Evolutionary conservation across 2,329 filamentous ascomycete species (phyloP).

Genomic region (Clarireedia hainanense): DNA sequence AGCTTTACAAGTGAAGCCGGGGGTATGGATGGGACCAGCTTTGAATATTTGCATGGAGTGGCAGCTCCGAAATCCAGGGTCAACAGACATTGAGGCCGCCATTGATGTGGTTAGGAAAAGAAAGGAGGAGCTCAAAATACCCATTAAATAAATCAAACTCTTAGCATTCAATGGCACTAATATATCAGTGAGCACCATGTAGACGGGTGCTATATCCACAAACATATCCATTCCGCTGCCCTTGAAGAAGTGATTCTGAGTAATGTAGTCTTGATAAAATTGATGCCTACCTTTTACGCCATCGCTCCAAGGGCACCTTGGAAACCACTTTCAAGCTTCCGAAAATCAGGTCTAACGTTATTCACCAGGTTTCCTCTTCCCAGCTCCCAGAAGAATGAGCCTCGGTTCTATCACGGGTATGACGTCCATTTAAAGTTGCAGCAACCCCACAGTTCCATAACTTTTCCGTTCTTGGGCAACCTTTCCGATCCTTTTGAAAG

Average conservation of each 20-base stretch:
- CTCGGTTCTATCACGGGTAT: neutral
- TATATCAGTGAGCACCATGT: too few species aligned
- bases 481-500: neutral
- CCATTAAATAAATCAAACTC: neutral
- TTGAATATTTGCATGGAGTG: slow-evolving; percentile 76
- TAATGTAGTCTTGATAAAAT: too few species aligned
- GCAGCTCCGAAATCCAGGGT: slow-evolving; percentile 74
- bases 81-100: slow-evolving; percentile 49
- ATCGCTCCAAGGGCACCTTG: too few species aligned
- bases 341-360: too few species aligned
- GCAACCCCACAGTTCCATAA: slow-evolving; percentile 12
- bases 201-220: too few species aligned
- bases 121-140: slow-evolving; percentile 25
- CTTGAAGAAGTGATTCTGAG: too few species aligned
- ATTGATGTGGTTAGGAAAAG: slow-evolving; percentile 48
- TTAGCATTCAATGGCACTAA: too few species aligned
- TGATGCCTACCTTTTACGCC: too few species aligned
- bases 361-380: too few species aligned
- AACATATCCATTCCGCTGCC: too few species aligned
- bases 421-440: slow-evolving; percentile 7
- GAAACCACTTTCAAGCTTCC: too few species aligned
- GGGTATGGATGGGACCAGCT: slow-evolving; percentile 77
- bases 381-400: neutral
- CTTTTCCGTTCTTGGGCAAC: neutral
- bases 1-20: slow-evolving; percentile 59